phyloP scores from a whole-genome alignment of 495 filamentous ascomycete genomes.

The Podospora sp. region DNA sequence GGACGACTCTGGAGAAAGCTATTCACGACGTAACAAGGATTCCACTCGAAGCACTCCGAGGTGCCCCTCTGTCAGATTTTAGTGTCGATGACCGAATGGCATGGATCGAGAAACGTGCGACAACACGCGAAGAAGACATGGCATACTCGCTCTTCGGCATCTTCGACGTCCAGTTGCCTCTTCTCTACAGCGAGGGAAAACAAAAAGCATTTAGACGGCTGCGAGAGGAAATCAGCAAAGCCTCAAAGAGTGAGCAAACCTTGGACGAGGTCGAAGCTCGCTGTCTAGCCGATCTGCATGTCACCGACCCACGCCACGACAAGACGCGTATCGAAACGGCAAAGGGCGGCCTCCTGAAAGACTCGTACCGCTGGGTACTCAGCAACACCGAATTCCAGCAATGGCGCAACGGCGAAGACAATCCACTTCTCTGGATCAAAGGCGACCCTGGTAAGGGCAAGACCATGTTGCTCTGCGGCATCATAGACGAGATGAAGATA shows the following conservation, averaged over 20 bases:
- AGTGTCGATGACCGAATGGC: neutral
- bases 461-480: conserved; percentile 49
- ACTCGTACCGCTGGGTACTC: conserved; percentile 32
- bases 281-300: neutral
- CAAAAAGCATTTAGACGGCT: neutral
- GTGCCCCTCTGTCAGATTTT: neutral
- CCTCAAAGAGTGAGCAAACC: too few species aligned
- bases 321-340: conserved; percentile 42
- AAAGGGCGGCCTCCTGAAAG: conserved; percentile 45
- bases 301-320: conserved; percentile 36
- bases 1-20: neutral
- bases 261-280: too few species aligned
- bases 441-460: neutral
- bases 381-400: neutral
- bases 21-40: neutral
- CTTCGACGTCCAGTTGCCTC: conserved; percentile 1
- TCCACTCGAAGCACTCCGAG: neutral
- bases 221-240: neutral
- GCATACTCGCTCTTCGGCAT: neutral
- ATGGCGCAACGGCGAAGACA: neutral
- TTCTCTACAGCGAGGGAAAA: neutral
- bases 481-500: conserved; percentile 42
- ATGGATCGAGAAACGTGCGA: neutral
- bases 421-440: neutral
- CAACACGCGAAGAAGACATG: conserved; percentile 3